Base-by-base conservation (phyloP, 2,329 filamentous ascomycete genomes). In the Cryoendolithus antarcticus region DNA sequence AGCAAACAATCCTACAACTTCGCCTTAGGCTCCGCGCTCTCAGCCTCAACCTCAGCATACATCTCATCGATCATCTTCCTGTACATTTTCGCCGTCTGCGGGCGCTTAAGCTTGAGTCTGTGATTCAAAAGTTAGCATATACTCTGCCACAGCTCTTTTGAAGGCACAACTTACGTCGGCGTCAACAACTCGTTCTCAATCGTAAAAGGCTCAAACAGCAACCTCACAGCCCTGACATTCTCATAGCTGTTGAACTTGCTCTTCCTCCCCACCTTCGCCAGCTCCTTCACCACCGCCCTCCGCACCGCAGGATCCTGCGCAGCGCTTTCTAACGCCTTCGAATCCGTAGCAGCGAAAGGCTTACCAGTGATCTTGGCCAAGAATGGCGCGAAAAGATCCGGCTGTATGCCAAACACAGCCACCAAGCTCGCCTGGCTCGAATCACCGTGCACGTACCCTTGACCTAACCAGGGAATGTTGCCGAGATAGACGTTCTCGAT, bases 401-500 rank as follows among this genome's bases (percentile, higher is more conserved):
- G 85, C 55, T 93, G 82, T 33, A 98, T 71, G 42, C 86, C 91
- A 44, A 96, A 89, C 45, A 98, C 74, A 37, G 70, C 86, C 1
- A 98, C 86, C 7, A 96, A 71, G 57, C 73, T 77, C 1, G 83
- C 79, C 67, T 96, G 79, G 45, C 80, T 73, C 45, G 78, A 77
- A 58, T 96, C 89, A 30, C 91, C 91, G 63, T 98, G 89, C 19
- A 96, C 84, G 57, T 85, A 95, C 2, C 80, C 86, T 56, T 82
- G 81, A 15, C 78, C 74, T 19, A 96, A 66, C 50, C 88, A 78
- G 48, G 75, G 80, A 46, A 79, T 79, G 64, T 82, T 86, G 46
- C 82, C 85, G 46, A 93, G 70, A 61, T 88, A 93, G 30, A 94
- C 82, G 60, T 94, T 95, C 69, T 98, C 91, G 56, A 98, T 85